Evolutionary conservation across 2,329 filamentous ascomycete genomes (phyloP), one percentile per base, ranked within the genome.

Genomic region (Zymoseptoria pseudotritici): DNA sequence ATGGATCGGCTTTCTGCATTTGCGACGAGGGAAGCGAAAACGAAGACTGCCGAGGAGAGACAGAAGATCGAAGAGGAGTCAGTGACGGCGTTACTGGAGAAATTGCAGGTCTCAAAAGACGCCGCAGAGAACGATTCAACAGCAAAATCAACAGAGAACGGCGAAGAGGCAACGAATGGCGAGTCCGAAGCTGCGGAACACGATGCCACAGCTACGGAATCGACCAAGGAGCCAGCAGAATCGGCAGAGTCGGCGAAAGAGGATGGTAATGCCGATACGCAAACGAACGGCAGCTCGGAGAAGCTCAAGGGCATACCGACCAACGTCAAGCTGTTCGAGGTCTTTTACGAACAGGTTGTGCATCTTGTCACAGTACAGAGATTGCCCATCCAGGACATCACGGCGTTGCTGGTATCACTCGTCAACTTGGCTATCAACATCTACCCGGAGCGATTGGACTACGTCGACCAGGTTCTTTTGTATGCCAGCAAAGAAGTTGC

Each of bases 1-100:
- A 99, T 99, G 95, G 93, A 99, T 72, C 86, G 94, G 49, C 77
- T 99, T 29, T 97, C 94, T 6, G 88, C 91, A 58, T 99, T 96
- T 74, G 93, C 94, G n/a, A 88, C 94, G 68, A 84, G 92, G 59
- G 93, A 97, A 75, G 84, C 90, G 3, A 84, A 90, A 65, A 83
- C 84, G 22, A 87, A 89, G 58, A 81, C 84, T 20, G 80, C 83
- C 4, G 87, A 90, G 58, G 85, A 92, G 66, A 86, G 86, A 65
- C 86, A 86, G 63, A 88, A 90, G 74, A 80, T 85, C 26, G 94
- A 99, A 75, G 87, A 94, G 66, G 90, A 96, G 57, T 93, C 93
- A 0, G 83, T 96, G 57, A 79, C 83, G 13, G 85, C 84, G 54
- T 79, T 99, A 56, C 76, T 99, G 53, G 88, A 96, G 70, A 90